Percentiles rank a stretch among this genome's conserved stretches.
These are phyloP conservation scores for Musa schizocarpa DNA, from an alignment of 176 grass and related monocot species.

Conservation along the genomic window DNA sequence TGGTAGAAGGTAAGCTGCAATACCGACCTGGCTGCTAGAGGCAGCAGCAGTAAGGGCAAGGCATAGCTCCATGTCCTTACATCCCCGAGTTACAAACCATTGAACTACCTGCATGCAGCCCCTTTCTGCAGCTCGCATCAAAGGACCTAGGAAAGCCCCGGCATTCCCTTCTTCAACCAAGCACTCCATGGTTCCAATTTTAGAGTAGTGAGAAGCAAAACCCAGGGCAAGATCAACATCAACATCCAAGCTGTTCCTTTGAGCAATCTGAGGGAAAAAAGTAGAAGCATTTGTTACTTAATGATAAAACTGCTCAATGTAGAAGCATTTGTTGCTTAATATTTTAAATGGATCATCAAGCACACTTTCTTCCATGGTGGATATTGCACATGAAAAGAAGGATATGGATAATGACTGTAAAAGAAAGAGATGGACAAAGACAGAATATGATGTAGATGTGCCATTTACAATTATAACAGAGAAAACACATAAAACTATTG, in stretches of 20 bases:
- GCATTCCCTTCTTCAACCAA: constrained; percentile 76
- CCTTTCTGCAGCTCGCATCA: constrained; percentile 88
- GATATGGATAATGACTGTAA: too few species aligned
- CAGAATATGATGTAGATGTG: too few species aligned
- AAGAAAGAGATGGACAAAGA: too few species aligned
- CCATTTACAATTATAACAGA: too few species aligned
- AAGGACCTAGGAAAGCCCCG: constrained; percentile 63
- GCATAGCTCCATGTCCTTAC: constrained; percentile 91
- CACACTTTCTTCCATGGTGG: too few species aligned
- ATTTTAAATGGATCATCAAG: too few species aligned
- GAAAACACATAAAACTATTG: too few species aligned
- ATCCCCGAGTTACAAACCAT: constrained; percentile 78
- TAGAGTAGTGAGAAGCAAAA: constrained; percentile 79
- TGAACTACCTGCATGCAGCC: constrained; percentile 69
- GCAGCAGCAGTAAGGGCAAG: constrained; percentile 79
- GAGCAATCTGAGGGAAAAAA: constrained; percentile 59
- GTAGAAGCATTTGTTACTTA: too few species aligned
- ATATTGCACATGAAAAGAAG: too few species aligned
- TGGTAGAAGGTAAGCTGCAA: constrained; percentile 70
- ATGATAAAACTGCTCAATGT: too few species aligned
- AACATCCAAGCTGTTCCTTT: constrained; percentile 86
- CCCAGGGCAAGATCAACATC: constrained; percentile 93
- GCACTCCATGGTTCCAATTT: constrained; percentile 81
- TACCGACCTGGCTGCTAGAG: constrained; percentile 49
- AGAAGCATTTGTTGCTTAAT: too few species aligned